These are phyloP conservation scores for Aspergillus quadricinctus DNA, from an alignment of 2,329 filamentous ascomycete genomes.

Conservation along the genomic window DNA sequence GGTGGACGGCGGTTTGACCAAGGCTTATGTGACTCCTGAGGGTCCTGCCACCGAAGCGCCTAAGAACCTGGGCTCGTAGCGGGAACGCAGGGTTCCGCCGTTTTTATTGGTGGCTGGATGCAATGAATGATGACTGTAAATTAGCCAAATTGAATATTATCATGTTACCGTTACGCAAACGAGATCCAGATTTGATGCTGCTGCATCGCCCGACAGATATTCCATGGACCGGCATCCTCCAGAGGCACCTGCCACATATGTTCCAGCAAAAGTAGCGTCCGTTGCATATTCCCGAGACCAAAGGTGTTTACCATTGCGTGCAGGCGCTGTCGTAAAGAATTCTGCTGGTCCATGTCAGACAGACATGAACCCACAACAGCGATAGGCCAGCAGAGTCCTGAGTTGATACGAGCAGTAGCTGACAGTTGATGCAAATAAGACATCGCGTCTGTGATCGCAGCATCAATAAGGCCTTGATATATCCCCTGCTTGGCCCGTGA, in stretches of 20 bases:
- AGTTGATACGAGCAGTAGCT: slow-evolving; percentile 28
- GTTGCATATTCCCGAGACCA: slow-evolving; percentile 45
- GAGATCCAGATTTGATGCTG: slow-evolving; percentile 48
- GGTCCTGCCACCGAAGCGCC: slow-evolving; percentile 53
- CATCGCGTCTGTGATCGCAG: slow-evolving; percentile 24
- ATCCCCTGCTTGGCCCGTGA: slow-evolving; percentile 22
- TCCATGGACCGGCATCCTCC: slow-evolving; percentile 40
- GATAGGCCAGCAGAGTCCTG: slow-evolving; percentile 33
- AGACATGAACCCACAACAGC: slow-evolving; percentile 28
- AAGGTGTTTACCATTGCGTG: slow-evolving; percentile 28
- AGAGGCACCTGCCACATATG: slow-evolving; percentile 40
- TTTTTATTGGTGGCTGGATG: background rate
- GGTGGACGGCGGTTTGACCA: slow-evolving; percentile 93
- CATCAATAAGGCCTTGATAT: slow-evolving; percentile 22
- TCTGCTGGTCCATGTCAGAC: slow-evolving; percentile 15
- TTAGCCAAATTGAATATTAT: background rate
- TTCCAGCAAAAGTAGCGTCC: slow-evolving; percentile 41
- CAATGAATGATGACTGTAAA: background rate
- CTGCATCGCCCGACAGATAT: slow-evolving; percentile 44
- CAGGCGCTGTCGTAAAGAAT: slow-evolving; percentile 26
- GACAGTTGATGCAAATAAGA: slow-evolving; percentile 21
- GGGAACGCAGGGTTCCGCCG: too few species aligned
- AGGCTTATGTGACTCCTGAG: slow-evolving; percentile 72
- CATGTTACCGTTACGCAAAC: slow-evolving; percentile 35
- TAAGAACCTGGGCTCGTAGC: slow-evolving; percentile 40